Evolutionary conservation across 1,284 basidiomycete genomes (phyloP), one percentile per base, ranked within the genome.

Genomic region (Puccinia hordei): DNA sequence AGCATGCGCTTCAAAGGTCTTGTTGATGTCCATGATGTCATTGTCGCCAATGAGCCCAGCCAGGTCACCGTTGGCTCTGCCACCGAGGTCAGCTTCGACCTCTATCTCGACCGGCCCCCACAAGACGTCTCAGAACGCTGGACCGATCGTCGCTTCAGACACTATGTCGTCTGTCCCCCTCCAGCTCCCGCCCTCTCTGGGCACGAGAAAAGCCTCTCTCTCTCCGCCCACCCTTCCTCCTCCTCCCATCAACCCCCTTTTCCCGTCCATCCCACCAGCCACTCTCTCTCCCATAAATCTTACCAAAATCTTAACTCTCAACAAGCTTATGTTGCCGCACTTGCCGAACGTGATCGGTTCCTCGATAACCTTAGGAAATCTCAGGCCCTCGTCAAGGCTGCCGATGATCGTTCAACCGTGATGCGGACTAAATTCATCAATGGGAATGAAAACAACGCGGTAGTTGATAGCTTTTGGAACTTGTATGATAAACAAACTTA

Each of bases 1-100:
- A 92, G 91, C 13, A 90, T 98, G 88, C 89, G 89, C 41, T 98
- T 90, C 86, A 93, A 93, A 84, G 96, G 96, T 0, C 89, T 93
- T 1, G 88, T 97, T 73, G 92, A 95, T 83, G 87, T 98, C 6
- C 89, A 91, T 9, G 94, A 97, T 82, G 87, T 98, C 17, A 91
- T 91, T 2, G 93, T 90, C 0, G 41, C 24, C 80, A 44, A 65
- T 46, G 46, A 33, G 49, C 38, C 19, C 30, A 53, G 44, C 41
- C 68, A 27, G 49, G 44, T 24, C 41, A 46, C 55, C 46, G 19
- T 49, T 41, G 61, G 57, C 44, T 49, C 73, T 53, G 44, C 38
- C 35, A 71, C 35, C 12, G 68, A 49, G 44, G 46, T 72, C 78
- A 57, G 59, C 55, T 77, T 83, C 81, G 72, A 80, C 38, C 63